Base-by-base conservation (phyloP, 768 basidiomycete species). In the Mycena crocata region DNA sequence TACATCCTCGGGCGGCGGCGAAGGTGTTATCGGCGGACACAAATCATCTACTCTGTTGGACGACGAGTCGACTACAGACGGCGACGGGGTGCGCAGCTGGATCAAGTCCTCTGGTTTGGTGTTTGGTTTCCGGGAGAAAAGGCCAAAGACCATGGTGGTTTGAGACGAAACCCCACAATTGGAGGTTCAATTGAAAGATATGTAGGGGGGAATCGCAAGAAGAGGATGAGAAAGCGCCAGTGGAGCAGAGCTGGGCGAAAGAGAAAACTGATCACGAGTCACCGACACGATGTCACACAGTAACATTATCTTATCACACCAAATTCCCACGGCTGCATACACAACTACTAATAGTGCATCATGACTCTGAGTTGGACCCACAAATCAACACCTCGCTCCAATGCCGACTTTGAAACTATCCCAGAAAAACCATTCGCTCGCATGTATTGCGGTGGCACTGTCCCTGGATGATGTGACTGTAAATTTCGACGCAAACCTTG, bases 11-110 rank as follows among this genome's bases (percentile, higher is more conserved):
- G 80, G 74, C 21, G 75, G 74, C 6, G 80, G 80, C 17, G 79
- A 79, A 10, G 82, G 79, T 3, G 79, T 78, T 55, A 75, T 71
- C n/a, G 82, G 77, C 21, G 82, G 84, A 9, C 73, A 74, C n/a
- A 80, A 74, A 5, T 80, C 68, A 17, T 75, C 71, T n/a, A 77
- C 71, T 10, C 70, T 71, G 39, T 68, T 74, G n/a, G 66, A 75
- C 44, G 72, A 68, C 14, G 72, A 52, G 71, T 68, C 5, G 73
- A 76, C n/a, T 79, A 83, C 73, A 21, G 87, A 88, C 0, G 89
- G 85, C 0, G 87, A 84, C 0, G 87, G 86, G 1, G 88, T 89
- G 19, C 86, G 85, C 14, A 85, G 80, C 72, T 86, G 86, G 63
- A 28, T 46, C 23, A 64, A 23, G 40, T 39, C 61, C 39, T 3